Base-by-base conservation (phyloP, 495 filamentous ascomycete species). In the Hypoxylon trugodes region DNA sequence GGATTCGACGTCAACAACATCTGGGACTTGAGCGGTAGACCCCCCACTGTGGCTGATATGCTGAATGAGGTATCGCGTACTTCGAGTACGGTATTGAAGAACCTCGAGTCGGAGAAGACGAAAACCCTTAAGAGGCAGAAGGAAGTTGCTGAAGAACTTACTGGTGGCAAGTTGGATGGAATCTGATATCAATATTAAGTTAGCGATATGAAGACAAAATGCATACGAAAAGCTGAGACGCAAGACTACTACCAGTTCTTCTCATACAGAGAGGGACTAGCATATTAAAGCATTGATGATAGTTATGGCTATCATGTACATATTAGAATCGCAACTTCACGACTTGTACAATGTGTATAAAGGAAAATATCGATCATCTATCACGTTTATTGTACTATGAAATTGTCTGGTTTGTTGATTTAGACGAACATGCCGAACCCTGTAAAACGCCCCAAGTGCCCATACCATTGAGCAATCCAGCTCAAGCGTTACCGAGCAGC, bases 91-190 rank as follows among this genome's bases (percentile, higher is more conserved):
- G 8, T 65, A 0, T 37, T 69, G 15, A 45, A 64, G 12, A 54
- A 61, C 22, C 21, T 56, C 9, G 65, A 64, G 49, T 16, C 66
- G 2, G 57, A 66, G 7, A 52, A 40, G 30, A 53, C 51, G 7
- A 67, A 64, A 52, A 76, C 76, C 6, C 49, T 65, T 1, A 56
- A 67, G 60, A 61, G 79, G 43, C 79, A 80, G 64, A 78, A 76
- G 71, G 61, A 50, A 25, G 74, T 81, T 6, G 76, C 80, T 4
- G 80, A 82, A 68, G 79, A 77, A 68, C 60, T 82, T 54, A 81
- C 78, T n/a, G 80, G 79, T 26, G 76, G 79, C 47, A 82, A 77
- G 72, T 66, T 82, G 57, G 73, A 73, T 24, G 50, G 38, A 1
- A 16, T 45, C 0, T 57, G 41, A 41, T 40, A 19, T n/a, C 7